Conservation (phyloP, 2,329 filamentous ascomycete genomes). For the Neonectria hederae region DNA sequence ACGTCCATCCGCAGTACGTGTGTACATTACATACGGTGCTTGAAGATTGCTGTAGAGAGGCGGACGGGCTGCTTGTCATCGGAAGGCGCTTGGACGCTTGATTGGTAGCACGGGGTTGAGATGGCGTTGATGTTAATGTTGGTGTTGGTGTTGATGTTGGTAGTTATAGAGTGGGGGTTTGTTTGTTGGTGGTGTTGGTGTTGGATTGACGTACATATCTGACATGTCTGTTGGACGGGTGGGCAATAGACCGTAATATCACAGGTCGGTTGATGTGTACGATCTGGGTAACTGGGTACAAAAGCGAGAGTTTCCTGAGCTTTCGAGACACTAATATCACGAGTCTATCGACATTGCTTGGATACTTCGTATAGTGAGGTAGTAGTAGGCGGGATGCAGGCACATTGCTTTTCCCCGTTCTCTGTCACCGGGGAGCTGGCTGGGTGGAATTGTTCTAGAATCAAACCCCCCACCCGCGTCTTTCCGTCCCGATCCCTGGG, state of each 20-base stretch:
- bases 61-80: neutral
- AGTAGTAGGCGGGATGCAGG: no score
- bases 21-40: neutral
- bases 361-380: no score
- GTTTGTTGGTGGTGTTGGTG: neutral
- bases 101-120: neutral
- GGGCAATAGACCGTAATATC: no score
- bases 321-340: neutral
- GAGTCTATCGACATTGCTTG: no score
- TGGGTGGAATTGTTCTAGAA: conserved; percentile 42
- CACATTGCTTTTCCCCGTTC: conserved; percentile 1
- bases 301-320: neutral
- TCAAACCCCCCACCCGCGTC: conserved; percentile 34
- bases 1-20: neutral
- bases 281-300: neutral
- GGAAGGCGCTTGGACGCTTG: neutral
- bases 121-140: conserved; percentile 11
- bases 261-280: neutral
- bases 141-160: conserved; percentile 13
- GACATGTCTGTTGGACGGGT: neutral
- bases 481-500: conserved; percentile 34
- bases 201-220: neutral
- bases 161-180: conserved; percentile 4
- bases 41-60: neutral
- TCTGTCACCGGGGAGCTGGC: conserved; percentile 28